phyloP scores from a whole-genome alignment of 495 filamentous ascomycete species.

The Arthonia radiata region DNA sequence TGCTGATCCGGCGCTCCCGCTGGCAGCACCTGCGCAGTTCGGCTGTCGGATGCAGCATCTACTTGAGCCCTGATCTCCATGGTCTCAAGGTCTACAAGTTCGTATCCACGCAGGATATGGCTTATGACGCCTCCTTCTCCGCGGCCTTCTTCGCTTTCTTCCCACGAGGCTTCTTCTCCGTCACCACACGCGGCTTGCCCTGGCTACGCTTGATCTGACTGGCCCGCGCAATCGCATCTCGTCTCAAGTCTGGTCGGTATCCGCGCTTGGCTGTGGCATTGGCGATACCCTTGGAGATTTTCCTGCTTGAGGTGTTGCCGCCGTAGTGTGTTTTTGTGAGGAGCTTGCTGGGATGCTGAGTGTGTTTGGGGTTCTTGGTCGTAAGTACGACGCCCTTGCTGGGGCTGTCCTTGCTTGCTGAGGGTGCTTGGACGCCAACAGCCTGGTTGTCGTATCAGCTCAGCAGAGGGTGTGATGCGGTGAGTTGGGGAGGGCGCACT shows the following conservation, averaged over 20 bases:
- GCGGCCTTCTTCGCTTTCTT: constrained; percentile 57
- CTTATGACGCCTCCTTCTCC: no score
- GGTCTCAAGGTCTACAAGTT: no score
- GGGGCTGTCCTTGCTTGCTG: constrained; percentile 28
- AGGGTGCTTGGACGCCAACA: constrained; percentile 40
- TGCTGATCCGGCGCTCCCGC: no score
- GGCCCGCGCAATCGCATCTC: constrained; percentile 67
- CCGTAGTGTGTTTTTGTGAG: constrained; percentile 37
- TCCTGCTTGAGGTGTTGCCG: constrained; percentile 42
- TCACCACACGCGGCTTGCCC: constrained; percentile 51
- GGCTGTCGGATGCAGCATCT: no score
- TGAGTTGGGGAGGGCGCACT: constrained; percentile 27
- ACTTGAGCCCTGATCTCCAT: no score
- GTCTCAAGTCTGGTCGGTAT: constrained; percentile 56
- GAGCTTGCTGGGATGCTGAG: constrained; percentile 44
- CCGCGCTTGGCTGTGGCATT: constrained; percentile 51
- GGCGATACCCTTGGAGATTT: constrained; percentile 75
- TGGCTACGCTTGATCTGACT: constrained; percentile 65
- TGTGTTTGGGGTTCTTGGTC: constrained; percentile 48
- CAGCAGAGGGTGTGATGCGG: constrained; percentile 4
- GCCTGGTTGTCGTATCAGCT: constrained; percentile 30
- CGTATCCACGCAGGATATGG: no score
- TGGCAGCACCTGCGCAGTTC: no score
- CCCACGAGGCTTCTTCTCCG: constrained; percentile 44
- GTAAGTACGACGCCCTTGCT: constrained; percentile 36